Evolutionary conservation across 441 rosid species (phyloP), one percentile per base, ranked within the genome.

Genomic region (Gossypium aridum): DNA sequence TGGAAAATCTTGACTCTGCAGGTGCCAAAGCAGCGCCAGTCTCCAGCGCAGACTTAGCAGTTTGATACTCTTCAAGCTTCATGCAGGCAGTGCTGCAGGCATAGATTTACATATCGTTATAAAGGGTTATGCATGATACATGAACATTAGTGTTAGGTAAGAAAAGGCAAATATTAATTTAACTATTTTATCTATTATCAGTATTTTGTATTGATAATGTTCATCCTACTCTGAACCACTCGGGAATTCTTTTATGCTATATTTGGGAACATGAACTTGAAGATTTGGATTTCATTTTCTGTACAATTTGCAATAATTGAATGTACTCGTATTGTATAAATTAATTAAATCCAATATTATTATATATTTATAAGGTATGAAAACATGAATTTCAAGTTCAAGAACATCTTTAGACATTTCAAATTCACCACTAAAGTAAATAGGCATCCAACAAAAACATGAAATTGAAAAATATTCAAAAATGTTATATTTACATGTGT

Each of bases 11-110:
- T 1, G 78, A 34, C 12, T 87, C 89, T 74, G 63, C 83, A 0
- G 90, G 88, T 4, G 85, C 85, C 4, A 88, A 71, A 53, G 87
- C 73, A 43, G 88, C 86, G 10, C 99, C 98, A 26, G 39, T 73
- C 81, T 91, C 94, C 57, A 92, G 78, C 3, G 96, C 90, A 62
- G 83, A 89, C 86, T 91, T 92, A 45, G 98, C 98, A 31, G 92
- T 90, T 25, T 81, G 67, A 85, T 87, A 92, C 55, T 94, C 97
- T 77, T 90, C 92, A 49, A 94, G 91, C 76, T 87, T 90, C 83
- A 92, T 83, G 77, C 94, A 91, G 0, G 98, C 97, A 71, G 73
- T 78, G 62, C 99, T 94, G 85, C 78, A 82, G 49, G 62, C 22
- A 61, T 60, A 45, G 16, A 16, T 70, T 7, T 2, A 63, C 22